These are phyloP conservation scores for Sclerotinia nivalis DNA, from an alignment of 2,329 filamentous ascomycete species.

Conservation along the genomic window DNA sequence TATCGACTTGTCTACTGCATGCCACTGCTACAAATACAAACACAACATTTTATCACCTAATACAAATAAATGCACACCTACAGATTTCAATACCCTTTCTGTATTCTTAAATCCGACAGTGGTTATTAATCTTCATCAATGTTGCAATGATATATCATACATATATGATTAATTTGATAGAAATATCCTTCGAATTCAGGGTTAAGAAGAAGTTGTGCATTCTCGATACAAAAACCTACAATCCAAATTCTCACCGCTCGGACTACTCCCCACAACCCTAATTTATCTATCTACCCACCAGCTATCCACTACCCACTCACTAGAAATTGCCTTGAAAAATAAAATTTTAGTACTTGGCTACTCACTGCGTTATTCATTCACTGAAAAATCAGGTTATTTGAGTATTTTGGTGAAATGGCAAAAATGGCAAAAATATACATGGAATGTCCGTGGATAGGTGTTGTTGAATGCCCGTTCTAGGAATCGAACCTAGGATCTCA, in stretches of 20 bases:
- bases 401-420: not conserved
- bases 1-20: too few relatives aligned
- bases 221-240: not conserved
- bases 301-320: not conserved
- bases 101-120: too few relatives aligned
- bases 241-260: constrained; percentile 1
- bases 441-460: rapidly evolving
- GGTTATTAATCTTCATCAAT: too few relatives aligned
- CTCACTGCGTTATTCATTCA: not conserved
- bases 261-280: constrained; percentile 10
- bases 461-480: not conserved
- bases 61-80: too few relatives aligned
- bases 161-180: too few relatives aligned
- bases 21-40: too few relatives aligned
- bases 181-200: too few relatives aligned
- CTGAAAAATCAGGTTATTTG: not conserved
- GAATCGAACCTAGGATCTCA: constrained; percentile 23
- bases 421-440: not conserved
- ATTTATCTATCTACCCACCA: constrained; percentile 3
- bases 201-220: not conserved
- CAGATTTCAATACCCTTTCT: too few relatives aligned
- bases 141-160: too few relatives aligned
- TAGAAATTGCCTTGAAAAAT: not conserved
- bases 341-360: not conserved
- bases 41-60: not conserved